These are phyloP conservation scores for Tulasnella sp. DNA, from an alignment of 768 basidiomycete species.

Conservation along the genomic window DNA sequence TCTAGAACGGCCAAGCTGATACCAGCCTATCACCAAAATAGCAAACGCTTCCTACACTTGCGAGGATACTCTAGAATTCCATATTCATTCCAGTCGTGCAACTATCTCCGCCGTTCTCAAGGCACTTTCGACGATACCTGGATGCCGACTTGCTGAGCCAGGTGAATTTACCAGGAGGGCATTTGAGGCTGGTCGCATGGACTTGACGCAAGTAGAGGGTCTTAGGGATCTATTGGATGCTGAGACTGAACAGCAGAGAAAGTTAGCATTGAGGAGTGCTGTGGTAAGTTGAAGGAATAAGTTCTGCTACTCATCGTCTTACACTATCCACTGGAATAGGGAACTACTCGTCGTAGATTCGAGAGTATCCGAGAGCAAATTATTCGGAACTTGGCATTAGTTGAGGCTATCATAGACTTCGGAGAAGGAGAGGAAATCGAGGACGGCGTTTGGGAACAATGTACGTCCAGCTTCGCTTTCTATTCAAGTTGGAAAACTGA, in stretches of 20 bases:
- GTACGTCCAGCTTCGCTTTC: slow-evolving; percentile 28
- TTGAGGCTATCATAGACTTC: slow-evolving; percentile 88
- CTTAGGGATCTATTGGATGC: slow-evolving; percentile 77
- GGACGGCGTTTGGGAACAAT: slow-evolving; percentile 61
- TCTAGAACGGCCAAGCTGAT: background rate
- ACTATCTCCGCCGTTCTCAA: slow-evolving; percentile 56
- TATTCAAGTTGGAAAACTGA: background rate
- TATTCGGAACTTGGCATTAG: slow-evolving; percentile 57
- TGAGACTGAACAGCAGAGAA: slow-evolving; percentile 72
- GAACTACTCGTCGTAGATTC: slow-evolving; percentile 44
- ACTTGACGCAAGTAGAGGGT: slow-evolving; percentile 82
- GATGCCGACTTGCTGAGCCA: slow-evolving; percentile 63
- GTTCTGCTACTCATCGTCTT: background rate
- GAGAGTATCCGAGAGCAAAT: slow-evolving; percentile 52
- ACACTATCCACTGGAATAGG: slow-evolving; percentile 33
- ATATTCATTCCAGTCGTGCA: slow-evolving; percentile 77
- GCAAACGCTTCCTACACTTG: slow-evolving; percentile 34
- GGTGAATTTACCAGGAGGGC: slow-evolving; percentile 86
- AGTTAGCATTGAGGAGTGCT: slow-evolving; percentile 53
- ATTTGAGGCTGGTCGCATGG: slow-evolving; percentile 65
- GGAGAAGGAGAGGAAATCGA: slow-evolving; percentile 86
- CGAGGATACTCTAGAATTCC: slow-evolving; percentile 70
- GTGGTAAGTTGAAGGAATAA: slow-evolving; percentile 33
- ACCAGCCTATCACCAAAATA: slow-evolving; percentile 1
- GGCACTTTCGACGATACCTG: slow-evolving; percentile 47